These are phyloP conservation scores for Phytopythium ostracodes DNA, from an alignment of 352 stramenopile species.

Conservation along the genomic window DNA sequence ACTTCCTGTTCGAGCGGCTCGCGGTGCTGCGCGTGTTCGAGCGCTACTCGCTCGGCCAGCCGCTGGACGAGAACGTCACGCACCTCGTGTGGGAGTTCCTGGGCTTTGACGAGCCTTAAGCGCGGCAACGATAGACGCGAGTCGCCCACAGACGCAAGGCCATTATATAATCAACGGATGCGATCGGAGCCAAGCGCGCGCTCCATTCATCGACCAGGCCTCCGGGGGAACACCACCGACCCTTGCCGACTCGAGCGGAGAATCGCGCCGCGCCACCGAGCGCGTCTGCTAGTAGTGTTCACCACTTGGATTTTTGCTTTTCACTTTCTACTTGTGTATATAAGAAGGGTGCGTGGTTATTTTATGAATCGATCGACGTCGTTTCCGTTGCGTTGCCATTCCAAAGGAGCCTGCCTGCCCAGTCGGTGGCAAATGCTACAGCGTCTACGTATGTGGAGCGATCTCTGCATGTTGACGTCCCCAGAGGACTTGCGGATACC, in stretches of 20 bases:
- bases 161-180: background rate
- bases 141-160: background rate
- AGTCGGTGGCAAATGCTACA: too few species aligned
- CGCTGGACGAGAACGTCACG: constrained; percentile 39
- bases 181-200: background rate
- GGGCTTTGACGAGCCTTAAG: constrained; percentile 37
- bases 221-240: background rate
- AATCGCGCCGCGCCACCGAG: background rate
- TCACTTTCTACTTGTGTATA: background rate
- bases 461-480: background rate
- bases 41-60: constrained; percentile 30
- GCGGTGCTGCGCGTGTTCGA: constrained; percentile 46
- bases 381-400: background rate
- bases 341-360: constrained; percentile 7
- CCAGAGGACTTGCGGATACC: too few species aligned
- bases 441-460: background rate
- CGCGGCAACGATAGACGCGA: background rate
- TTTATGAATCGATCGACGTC: constrained; percentile 6
- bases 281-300: background rate
- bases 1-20: constrained; percentile 43
- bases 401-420: too few species aligned
- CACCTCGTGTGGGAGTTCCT: constrained; percentile 52
- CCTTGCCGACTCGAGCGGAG: constrained; percentile 4
- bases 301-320: background rate
- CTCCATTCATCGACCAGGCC: background rate